phyloP scores from a whole-genome alignment of 2,329 filamentous ascomycete genomes.

The Gyromitra esculenta region DNA sequence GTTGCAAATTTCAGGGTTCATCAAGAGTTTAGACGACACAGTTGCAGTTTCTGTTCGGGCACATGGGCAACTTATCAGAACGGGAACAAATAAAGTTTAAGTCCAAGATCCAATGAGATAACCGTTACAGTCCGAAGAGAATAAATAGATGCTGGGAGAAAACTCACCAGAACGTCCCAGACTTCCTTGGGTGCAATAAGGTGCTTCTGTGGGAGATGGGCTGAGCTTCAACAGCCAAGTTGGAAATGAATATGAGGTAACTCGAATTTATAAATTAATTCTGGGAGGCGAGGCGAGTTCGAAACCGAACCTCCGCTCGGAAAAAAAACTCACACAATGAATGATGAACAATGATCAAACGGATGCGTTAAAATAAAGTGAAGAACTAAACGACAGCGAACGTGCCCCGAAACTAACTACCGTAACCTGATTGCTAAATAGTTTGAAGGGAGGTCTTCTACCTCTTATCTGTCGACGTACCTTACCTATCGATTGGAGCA shows the following conservation, averaged over 20 bases:
- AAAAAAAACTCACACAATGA: background rate
- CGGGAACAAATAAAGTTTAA: slow-evolving; percentile 15
- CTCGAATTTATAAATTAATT: slow-evolving; percentile 22
- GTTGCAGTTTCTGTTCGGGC: slow-evolving; percentile 16
- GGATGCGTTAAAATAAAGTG: slow-evolving; percentile 25
- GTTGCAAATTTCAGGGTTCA: slow-evolving; percentile 21
- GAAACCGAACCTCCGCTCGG: slow-evolving; percentile 13
- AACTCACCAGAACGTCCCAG: background rate
- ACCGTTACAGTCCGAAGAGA: background rate
- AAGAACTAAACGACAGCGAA: slow-evolving; percentile 15
- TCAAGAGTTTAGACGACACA: slow-evolving; percentile 22
- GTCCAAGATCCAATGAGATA: slow-evolving; percentile 15
- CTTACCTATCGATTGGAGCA: slow-evolving; percentile 30
- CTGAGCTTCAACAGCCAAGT: slow-evolving; percentile 25
- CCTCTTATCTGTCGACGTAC: slow-evolving; percentile 36
- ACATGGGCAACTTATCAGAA: slow-evolving; percentile 13
- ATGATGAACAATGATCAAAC: slow-evolving; percentile 22
- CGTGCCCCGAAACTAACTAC: slow-evolving; percentile 39
- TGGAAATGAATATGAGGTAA: slow-evolving; percentile 26
- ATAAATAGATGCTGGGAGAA: background rate
- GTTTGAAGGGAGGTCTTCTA: slow-evolving; percentile 17
- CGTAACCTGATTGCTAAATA: slow-evolving; percentile 26
- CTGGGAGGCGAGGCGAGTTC: slow-evolving; percentile 26
- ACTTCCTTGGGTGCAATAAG: background rate
- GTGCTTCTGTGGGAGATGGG: slow-evolving; percentile 4